Evolutionary conservation across 208 protist genomes (phyloP).

Genomic region (Kentomonas sorsogonicus): DNA sequence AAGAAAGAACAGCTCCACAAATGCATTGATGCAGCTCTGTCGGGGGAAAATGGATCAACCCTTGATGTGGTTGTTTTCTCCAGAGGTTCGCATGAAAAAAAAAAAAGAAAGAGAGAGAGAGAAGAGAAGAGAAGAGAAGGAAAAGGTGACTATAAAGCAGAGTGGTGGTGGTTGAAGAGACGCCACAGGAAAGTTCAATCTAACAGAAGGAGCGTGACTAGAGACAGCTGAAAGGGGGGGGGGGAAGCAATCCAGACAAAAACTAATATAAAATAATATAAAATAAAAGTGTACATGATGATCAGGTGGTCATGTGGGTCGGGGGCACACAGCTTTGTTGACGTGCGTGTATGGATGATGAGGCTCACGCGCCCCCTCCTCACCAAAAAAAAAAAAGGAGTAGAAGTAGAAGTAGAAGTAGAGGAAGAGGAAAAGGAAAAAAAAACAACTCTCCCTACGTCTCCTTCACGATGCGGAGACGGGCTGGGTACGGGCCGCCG

Average conservation of each 20-base stretch:
- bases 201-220: no score
- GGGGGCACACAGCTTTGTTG: no score
- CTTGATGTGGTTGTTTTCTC: no score
- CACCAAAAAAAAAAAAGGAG: conserved; percentile 5
- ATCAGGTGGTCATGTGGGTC: neutral
- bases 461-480: no score
- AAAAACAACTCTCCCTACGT: neutral
- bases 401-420: conserved; percentile 10
- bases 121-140: conserved; percentile 9
- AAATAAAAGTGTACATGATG: conserved; percentile 9
- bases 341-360: no score
- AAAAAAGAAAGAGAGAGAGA: conserved; percentile 13
- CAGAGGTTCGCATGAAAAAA: conserved; percentile 2
- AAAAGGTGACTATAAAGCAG: conserved; percentile 1
- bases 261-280: neutral
- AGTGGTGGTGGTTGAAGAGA: neutral
- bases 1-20: neutral
- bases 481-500: no score
- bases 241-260: conserved; percentile 3
- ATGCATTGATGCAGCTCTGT: neutral
- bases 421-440: conserved; percentile 14
- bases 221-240: neutral
- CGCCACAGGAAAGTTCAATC: no score
- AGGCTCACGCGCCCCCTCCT: no score
- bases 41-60: neutral